phyloP scores from a whole-genome alignment of 768 basidiomycete species.

The Goffeauzyma gilvescens region DNA sequence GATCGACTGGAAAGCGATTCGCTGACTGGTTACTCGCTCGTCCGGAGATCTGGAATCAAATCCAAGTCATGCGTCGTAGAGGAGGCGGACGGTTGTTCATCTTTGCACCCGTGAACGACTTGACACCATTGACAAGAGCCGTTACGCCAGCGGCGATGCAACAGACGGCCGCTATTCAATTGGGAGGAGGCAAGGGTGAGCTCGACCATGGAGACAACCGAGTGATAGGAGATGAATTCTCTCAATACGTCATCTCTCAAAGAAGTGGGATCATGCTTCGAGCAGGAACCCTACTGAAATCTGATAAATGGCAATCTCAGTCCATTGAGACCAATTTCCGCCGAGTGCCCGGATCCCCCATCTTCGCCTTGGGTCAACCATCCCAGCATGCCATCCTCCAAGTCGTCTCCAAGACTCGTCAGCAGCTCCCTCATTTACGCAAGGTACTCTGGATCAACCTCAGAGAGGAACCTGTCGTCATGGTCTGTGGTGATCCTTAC shows the following conservation, averaged over 20 bases:
- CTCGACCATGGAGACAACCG: slow-evolving; percentile 55
- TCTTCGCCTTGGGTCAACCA: slow-evolving; percentile 88
- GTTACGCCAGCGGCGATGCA: slow-evolving; percentile 6
- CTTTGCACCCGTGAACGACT: slow-evolving; percentile 79
- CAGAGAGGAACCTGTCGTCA: slow-evolving; percentile 42
- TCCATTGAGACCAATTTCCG: slow-evolving; percentile 68
- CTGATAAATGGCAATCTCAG: slow-evolving; percentile 61
- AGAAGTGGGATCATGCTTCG: slow-evolving; percentile 85
- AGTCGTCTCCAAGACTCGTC: slow-evolving; percentile 48
- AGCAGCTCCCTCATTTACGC: slow-evolving; percentile 42
- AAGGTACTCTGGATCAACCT: slow-evolving; percentile 76
- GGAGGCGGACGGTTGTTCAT: slow-evolving; percentile 63
- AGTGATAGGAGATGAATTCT: slow-evolving; percentile 85
- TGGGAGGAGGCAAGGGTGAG: slow-evolving; percentile 34
- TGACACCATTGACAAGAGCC: slow-evolving; percentile 51
- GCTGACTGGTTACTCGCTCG: slow-evolving; percentile 71
- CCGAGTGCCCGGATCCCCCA: slow-evolving; percentile 54
- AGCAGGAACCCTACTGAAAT: slow-evolving; percentile 72
- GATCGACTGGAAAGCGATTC: slow-evolving; percentile 47
- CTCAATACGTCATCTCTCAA: slow-evolving; percentile 81
- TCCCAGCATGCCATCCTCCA: slow-evolving; percentile 67
- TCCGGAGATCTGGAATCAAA: slow-evolving; percentile 86
- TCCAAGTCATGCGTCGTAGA: slow-evolving; percentile 63
- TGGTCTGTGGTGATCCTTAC: slow-evolving; percentile 76
- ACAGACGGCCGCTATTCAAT: neutral